Conservation (phyloP, 352 stramenopile species). For the Phytophthora macrochlamydospora region DNA sequence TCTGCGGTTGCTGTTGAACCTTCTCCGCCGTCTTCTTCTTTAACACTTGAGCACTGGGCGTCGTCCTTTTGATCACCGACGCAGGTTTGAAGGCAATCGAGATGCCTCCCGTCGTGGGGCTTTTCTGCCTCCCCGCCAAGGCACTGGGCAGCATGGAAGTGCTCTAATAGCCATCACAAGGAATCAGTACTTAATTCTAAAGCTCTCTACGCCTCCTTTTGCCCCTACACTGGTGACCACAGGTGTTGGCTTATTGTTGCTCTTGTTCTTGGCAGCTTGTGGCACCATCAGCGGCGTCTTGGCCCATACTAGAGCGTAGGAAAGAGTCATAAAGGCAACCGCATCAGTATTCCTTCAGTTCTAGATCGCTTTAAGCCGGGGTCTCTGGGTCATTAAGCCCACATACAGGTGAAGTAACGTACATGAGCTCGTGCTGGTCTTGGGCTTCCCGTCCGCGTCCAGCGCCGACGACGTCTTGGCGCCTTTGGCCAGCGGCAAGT, state of each 20-base stretch:
- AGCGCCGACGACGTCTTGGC: constrained; percentile 52
- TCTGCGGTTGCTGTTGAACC: not conserved
- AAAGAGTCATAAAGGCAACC: constrained; percentile 1
- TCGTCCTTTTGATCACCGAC: constrained; percentile 48
- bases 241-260: constrained; percentile 6
- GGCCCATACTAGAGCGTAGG: constrained; percentile 54
- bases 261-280: constrained; percentile 47
- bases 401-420: not conserved
- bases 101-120: constrained; percentile 34
- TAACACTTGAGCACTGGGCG: constrained; percentile 15
- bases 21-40: constrained; percentile 25
- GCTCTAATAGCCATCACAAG: constrained; percentile 24
- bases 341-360: not conserved
- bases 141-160: constrained; percentile 56
- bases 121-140: constrained; percentile 50
- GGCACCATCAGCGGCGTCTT: constrained; percentile 54
- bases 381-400: not conserved
- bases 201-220: constrained; percentile 3
- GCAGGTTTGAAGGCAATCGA: constrained; percentile 66
- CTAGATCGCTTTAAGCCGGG: constrained; percentile 2
- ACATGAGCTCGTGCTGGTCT: constrained; percentile 41
- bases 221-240: constrained; percentile 34
- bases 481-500: constrained; percentile 73
- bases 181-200: not conserved
- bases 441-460: constrained; percentile 56